Base-by-base conservation (phyloP, 2,329 filamentous ascomycete genomes). In the Ambrosiella beaveri region DNA sequence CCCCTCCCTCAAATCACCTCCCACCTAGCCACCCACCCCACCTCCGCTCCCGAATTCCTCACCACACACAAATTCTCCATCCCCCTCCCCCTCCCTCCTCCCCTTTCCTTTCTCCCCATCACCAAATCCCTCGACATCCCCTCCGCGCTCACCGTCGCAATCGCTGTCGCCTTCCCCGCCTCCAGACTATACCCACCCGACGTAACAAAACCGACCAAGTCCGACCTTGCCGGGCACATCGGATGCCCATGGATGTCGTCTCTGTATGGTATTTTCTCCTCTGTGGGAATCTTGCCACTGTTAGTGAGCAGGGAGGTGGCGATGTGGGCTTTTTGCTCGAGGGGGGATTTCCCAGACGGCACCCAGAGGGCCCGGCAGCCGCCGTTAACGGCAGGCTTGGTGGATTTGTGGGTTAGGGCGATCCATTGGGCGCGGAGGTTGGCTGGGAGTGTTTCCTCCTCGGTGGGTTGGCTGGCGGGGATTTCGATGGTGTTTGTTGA, bases 161-260 rank as follows among this genome's bases (percentile, higher is more conserved):
- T 75, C 0, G 83, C 91, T 13, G 81, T 82, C 0, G 85, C 86
- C 63, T 77, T 79, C 0, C 91, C 93, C 62, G 85, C 80, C 1
- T 80, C 79, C 1, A 97, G 76, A 65, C 85, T 89, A 67, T 85
- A 95, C 55, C 86, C 84, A 0, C 91, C 93, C 1, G 85, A 85
- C 1, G 89, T 96, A 27, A 96, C 83, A 67, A 95, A 98, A 0
- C 93, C 93, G 55, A 97, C 79, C 11, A 97, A 74, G 67, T 96
- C 86, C 19, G 78, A 74, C 62, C 82, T 81, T 8, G 75, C 74
- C 0, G 91, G 91, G 66, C 0, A 84, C 84, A 63, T 87, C 80
- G 79, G 81, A 62, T 85, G 79, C 0, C 73, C 73, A 27, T 69
- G 66, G 70, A 76, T 67, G 62, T 70, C 68, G 55, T 64, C 66